Conservation (phyloP, 139 green algal genomes). For the Chlorella sp. region DNA sequence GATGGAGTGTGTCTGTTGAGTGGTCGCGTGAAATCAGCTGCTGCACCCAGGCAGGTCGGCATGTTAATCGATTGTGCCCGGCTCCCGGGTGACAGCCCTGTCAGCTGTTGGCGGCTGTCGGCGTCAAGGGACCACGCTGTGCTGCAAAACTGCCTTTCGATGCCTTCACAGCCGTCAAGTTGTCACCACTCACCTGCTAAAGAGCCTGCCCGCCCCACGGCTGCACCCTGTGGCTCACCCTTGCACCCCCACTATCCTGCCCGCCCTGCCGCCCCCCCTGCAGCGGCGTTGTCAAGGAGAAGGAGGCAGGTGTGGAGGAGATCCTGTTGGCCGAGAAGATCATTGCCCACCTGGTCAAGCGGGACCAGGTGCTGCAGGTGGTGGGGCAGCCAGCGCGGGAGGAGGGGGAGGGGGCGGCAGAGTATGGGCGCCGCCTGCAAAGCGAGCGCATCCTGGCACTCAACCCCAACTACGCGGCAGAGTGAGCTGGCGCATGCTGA, state of each 20-base stretch:
- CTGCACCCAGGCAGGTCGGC: no score
- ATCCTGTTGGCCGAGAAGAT: slow-evolving; percentile 63
- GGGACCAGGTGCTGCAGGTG: slow-evolving; percentile 71
- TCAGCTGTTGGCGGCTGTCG: no score
- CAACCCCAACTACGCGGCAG: slow-evolving; percentile 76
- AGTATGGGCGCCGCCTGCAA: slow-evolving; percentile 61
- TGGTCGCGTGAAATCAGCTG: no score
- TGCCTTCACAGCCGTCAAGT: no score
- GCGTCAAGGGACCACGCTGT: neutral
- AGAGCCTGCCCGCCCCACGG: neutral
- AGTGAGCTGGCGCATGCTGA: neutral
- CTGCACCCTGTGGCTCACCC: neutral
- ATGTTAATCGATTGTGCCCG: no score
- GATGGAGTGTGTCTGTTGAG: no score
- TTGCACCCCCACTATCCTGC: neutral
- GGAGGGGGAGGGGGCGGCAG: slow-evolving; percentile 61
- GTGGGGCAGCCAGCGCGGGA: slow-evolving; percentile 66
- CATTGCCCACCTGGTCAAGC: slow-evolving; percentile 79
- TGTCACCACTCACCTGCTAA: no score
- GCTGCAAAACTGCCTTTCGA: neutral
- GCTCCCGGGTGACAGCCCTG: no score
- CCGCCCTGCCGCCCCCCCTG: neutral
- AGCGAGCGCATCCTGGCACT: slow-evolving; percentile 80
- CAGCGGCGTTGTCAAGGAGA: slow-evolving; percentile 44
- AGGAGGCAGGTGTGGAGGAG: slow-evolving; percentile 59